phyloP scores from a whole-genome alignment of 2,329 filamentous ascomycete genomes.

The Lojkania enalia region DNA sequence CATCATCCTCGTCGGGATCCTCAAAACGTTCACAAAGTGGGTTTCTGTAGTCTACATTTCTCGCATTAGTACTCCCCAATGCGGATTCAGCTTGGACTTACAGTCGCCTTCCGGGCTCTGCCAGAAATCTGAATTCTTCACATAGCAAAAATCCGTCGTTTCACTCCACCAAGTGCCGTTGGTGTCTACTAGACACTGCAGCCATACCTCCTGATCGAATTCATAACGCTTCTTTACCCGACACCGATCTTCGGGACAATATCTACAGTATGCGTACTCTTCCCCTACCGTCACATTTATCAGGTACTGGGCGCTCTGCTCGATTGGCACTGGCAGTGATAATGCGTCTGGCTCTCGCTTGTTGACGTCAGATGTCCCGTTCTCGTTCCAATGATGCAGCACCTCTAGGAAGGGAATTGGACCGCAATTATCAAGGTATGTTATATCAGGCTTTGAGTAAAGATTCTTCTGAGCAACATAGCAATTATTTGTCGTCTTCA shows the following conservation, averaged over 20 bases:
- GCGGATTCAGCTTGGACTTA: slow-evolving; percentile 11
- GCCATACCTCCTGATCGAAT: slow-evolving; percentile 30
- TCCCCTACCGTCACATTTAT: slow-evolving; percentile 36
- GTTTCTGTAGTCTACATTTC: slow-evolving; percentile 23
- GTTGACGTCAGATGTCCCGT: slow-evolving; percentile 25
- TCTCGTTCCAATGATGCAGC: slow-evolving; percentile 25
- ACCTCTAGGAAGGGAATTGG: slow-evolving; percentile 32
- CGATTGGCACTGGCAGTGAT: slow-evolving; percentile 7
- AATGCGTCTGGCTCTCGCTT: slow-evolving; percentile 15
- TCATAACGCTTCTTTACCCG: slow-evolving; percentile 18
- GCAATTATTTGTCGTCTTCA: slow-evolving; percentile 39
- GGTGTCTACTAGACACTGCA: slow-evolving; percentile 27
- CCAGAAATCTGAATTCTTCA: slow-evolving; percentile 32
- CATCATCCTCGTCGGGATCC: slow-evolving; percentile 7
- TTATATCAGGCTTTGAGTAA: slow-evolving; percentile 27
- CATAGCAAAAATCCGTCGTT: slow-evolving; percentile 38
- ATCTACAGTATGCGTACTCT: slow-evolving; percentile 30
- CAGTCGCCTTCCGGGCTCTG: slow-evolving; percentile 27
- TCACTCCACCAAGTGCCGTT: slow-evolving; percentile 29
- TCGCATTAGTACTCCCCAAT: background rate
- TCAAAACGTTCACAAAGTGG: slow-evolving; percentile 26
- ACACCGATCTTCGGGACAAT: slow-evolving; percentile 21
- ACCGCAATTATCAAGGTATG: slow-evolving; percentile 32
- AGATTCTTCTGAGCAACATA: slow-evolving; percentile 33
- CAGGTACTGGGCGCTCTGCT: slow-evolving; percentile 21